phyloP scores from a whole-genome alignment of 176 grass and related monocot species.

The Rhipidocladum racemiflorum region DNA sequence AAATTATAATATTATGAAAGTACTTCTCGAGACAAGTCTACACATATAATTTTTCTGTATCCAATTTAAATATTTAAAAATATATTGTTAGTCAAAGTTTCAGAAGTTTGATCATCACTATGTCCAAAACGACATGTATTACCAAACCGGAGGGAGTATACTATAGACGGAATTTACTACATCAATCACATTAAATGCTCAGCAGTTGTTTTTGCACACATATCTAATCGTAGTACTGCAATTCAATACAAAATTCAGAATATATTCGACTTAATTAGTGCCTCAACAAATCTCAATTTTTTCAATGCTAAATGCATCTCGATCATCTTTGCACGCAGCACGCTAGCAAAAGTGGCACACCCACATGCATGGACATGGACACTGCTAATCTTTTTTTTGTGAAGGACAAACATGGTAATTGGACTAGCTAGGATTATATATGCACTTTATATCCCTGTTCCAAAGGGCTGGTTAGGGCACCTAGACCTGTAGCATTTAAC shows the following conservation, averaged over 20 bases:
- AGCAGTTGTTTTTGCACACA: too few species aligned
- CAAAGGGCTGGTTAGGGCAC: conserved; percentile 30
- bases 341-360: conserved; percentile 3
- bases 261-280: conserved; percentile 22
- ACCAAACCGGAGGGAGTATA: too few species aligned
- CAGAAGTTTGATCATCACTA: too few species aligned
- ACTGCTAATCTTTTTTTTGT: neutral
- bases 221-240: neutral
- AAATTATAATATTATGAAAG: too few species aligned
- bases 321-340: conserved; percentile 2
- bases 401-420: neutral
- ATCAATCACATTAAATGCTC: too few species aligned
- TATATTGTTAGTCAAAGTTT: too few species aligned
- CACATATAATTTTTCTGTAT: too few species aligned
- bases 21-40: too few species aligned
- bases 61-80: too few species aligned
- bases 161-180: too few species aligned
- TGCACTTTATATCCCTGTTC: neutral
- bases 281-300: neutral
- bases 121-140: too few species aligned
- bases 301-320: neutral
- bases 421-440: neutral
- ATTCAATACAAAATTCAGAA: neutral
- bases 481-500: conserved; percentile 44
- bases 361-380: conserved; percentile 13